phyloP scores from a whole-genome alignment of 352 stramenopile genomes.

The Blastocystis sp. region DNA sequence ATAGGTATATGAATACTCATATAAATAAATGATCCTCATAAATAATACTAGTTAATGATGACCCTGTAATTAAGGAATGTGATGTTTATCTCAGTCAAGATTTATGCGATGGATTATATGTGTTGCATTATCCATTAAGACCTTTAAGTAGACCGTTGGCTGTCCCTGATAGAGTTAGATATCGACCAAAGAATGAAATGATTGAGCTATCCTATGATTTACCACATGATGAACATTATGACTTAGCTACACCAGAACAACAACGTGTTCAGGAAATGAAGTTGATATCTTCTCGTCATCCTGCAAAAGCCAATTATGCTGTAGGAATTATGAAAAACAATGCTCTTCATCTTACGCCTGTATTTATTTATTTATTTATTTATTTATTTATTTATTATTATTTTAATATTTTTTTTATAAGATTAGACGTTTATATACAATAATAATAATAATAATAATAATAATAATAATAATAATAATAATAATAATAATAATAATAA shows the following conservation, averaged over 20 bases:
- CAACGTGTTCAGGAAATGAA: slow-evolving; percentile 23
- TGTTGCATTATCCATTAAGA: slow-evolving; percentile 33
- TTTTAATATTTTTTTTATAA: neutral
- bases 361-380: too few relatives aligned
- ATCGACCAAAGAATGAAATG: slow-evolving; percentile 18
- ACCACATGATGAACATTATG: slow-evolving; percentile 30
- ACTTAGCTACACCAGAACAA: slow-evolving; percentile 12
- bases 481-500: too few relatives aligned
- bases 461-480: too few relatives aligned
- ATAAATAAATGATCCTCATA: too few relatives aligned
- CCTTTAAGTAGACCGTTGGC: slow-evolving; percentile 28
- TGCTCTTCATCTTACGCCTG: slow-evolving; percentile 22
- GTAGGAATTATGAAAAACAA: slow-evolving; percentile 30
- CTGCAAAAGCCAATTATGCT: slow-evolving; percentile 27
- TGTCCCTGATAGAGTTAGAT: neutral
- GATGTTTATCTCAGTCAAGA: slow-evolving; percentile 36
- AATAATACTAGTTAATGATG: too few relatives aligned
- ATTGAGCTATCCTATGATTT: slow-evolving; percentile 17
- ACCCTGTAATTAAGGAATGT: slow-evolving; percentile 26
- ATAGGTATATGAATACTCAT: too few relatives aligned
- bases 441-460: too few relatives aligned
- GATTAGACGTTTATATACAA: slow-evolving; percentile 8
- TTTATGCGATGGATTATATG: slow-evolving; percentile 30
- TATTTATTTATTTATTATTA: too few relatives aligned
- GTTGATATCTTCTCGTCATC: slow-evolving; percentile 9